phyloP scores from a whole-genome alignment of 176 grass and related monocot species.

The Themeda triandra region DNA sequence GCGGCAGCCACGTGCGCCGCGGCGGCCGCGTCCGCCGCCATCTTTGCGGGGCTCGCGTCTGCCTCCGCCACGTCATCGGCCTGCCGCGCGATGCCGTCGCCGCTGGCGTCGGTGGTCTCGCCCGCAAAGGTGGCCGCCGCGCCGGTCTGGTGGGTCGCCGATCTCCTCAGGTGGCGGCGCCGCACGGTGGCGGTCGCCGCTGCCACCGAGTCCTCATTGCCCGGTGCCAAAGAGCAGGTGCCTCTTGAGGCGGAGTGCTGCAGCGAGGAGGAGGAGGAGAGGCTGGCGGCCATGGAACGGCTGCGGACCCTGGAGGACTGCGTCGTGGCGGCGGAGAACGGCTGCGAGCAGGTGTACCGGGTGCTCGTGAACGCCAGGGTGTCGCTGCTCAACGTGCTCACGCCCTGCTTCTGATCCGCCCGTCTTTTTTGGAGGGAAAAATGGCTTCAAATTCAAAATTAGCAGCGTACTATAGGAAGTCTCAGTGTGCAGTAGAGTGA shows the following conservation, averaged over 20 bases:
- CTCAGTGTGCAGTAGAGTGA: background rate
- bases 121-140: conserved; percentile 24
- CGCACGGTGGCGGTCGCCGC: conserved; percentile 42
- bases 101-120: conserved; percentile 5
- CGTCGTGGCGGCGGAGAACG: conserved; percentile 50
- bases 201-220: background rate
- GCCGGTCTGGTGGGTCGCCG: conserved; percentile 69
- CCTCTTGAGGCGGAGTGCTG: conserved; percentile 11
- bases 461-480: background rate
- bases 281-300: conserved; percentile 44
- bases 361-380: conserved; percentile 64
- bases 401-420: conserved; percentile 44
- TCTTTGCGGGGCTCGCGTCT: conserved; percentile 56
- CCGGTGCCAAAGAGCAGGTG: background rate
- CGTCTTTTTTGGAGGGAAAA: conserved; percentile 2
- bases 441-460: background rate
- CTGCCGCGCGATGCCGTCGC: background rate
- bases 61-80: conserved; percentile 44
- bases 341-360: conserved; percentile 60
- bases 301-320: conserved; percentile 43
- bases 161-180: conserved; percentile 57
- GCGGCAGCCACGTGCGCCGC: conserved; percentile 22
- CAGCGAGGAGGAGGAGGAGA: conserved; percentile 54
- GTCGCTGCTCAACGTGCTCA: conserved; percentile 59
- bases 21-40: conserved; percentile 44